Evolutionary conservation across 345 rosid species (phyloP), one percentile per base, ranked within the genome.

Genomic region (Populus simonii): DNA sequence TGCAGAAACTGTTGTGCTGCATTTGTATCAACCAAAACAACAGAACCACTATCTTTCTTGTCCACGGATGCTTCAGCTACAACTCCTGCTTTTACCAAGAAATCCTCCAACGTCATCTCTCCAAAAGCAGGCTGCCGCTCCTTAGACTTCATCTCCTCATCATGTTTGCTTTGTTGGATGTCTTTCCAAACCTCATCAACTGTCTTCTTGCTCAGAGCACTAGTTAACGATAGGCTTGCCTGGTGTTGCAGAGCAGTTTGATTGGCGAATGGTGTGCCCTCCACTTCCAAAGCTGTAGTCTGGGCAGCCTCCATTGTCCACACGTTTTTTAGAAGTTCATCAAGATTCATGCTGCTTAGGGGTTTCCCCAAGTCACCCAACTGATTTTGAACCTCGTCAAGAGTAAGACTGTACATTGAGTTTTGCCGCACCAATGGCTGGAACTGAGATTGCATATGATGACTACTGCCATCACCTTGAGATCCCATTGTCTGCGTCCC

Each of bases 81-180:
- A 17, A 96, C 90, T 70, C 98, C 97, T 6, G 97, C 98, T 84
- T 92, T 92, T 76, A 89, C 95, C 80, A 96, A 80, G 86, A 96
- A 92, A 77, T 96, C 99, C 87, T 96, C 99, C 84, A 96, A 87
- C n/a, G 98, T 96, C 97, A 94, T 91, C 85, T 94, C 97, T 35
- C 97, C 98, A 2, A 96, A 83, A 1, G 97, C 91, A 71, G 92
- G 87, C 79, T 91, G 97, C 63, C 88, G 85, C 71, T 96, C 97
- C 84, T 84, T 86, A 36, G 87, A 78, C 88, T 87, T 90, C 80
- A 81, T 89, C 73, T 79, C 89, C 77, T 84, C 92, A 53, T 81
- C 85, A 75, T 69, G 82, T 84, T 91, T 94, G 82, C 76, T 80
- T 81, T 89, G 94, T 76, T 92, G 99, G 84, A 96, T 94, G 79